phyloP scores from a whole-genome alignment of 78 protist genomes.

The Dictyostelium firmibasis region DNA sequence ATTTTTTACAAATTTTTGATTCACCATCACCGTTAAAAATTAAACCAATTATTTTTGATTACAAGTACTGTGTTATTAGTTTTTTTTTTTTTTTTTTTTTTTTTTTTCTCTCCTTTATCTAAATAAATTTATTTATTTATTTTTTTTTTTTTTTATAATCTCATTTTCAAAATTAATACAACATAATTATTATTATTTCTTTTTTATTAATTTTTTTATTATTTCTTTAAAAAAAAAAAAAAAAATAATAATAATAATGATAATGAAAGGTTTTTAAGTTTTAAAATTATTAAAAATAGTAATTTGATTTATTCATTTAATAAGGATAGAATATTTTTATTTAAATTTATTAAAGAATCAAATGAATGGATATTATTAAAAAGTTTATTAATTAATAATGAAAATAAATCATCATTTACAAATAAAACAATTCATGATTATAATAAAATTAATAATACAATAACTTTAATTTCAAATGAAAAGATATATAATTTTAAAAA shows the following conservation, averaged over 20 bases:
- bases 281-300: neutral
- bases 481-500: neutral
- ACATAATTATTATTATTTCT: too few species aligned
- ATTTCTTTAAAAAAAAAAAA: too few species aligned
- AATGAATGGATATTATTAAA: neutral
- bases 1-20: neutral
- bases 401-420: neutral
- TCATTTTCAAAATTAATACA: too few species aligned
- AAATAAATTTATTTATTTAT: too few species aligned
- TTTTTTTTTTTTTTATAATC: too few species aligned
- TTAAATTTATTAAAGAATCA: neutral
- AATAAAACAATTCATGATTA: neutral
- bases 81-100: too few species aligned
- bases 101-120: too few species aligned
- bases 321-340: neutral
- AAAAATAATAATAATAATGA: too few species aligned
- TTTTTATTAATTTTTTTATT: too few species aligned
- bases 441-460: neutral
- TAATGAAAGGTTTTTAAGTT: too few species aligned
- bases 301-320: neutral
- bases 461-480: neutral
- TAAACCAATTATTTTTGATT: neutral
- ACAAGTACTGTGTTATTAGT: neutral
- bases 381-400: neutral
- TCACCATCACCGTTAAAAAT: neutral